A percentile compares a stretch with the other conserved stretches of the same genome.
Evolutionary conservation across 2,329 filamentous ascomycete species (phyloP).

Genomic region (Fusarium armeniacum): DNA sequence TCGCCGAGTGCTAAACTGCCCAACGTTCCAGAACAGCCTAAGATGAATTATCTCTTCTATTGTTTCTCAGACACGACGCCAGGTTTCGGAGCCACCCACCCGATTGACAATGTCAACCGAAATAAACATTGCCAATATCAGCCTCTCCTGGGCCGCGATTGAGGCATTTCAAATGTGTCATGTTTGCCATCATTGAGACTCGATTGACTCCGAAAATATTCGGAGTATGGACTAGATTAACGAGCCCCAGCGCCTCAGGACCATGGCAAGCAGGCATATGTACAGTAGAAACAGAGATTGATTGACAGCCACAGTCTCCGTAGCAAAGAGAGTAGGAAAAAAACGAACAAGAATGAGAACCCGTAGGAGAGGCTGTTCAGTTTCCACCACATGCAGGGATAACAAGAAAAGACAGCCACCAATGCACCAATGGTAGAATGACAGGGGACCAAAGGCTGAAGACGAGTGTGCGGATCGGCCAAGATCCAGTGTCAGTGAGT

Average conservation of each 20-base stretch:
- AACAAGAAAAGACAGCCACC: constrained; percentile 35
- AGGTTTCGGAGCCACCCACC: constrained; percentile 29
- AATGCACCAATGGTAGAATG: constrained; percentile 6
- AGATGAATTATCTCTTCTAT: constrained; percentile 20
- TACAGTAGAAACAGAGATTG: constrained; percentile 16
- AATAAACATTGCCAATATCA: constrained; percentile 16
- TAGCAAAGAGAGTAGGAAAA: background rate
- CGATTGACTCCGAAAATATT: constrained; percentile 38
- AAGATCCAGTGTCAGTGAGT: constrained; percentile 12
- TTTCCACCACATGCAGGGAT: constrained; percentile 36
- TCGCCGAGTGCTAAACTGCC: constrained; percentile 30
- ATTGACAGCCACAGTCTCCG: constrained; percentile 20
- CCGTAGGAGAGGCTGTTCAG: constrained; percentile 23
- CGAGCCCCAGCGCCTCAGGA: constrained; percentile 9
- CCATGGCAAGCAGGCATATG: background rate
- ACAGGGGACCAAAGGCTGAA: constrained; percentile 28
- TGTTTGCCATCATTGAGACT: constrained; percentile 31
- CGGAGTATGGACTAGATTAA: constrained; percentile 26
- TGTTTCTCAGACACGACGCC: constrained; percentile 21
- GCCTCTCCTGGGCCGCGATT: constrained; percentile 22
- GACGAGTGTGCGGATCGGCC: constrained; percentile 32
- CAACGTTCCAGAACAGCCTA: constrained; percentile 43
- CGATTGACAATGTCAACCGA: constrained; percentile 32
- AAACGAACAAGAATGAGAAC: constrained; percentile 13
- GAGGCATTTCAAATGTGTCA: constrained; percentile 15